These are phyloP conservation scores for Trichocladium uniseriatum DNA, from an alignment of 495 filamentous ascomycete species.

Conservation along the genomic window DNA sequence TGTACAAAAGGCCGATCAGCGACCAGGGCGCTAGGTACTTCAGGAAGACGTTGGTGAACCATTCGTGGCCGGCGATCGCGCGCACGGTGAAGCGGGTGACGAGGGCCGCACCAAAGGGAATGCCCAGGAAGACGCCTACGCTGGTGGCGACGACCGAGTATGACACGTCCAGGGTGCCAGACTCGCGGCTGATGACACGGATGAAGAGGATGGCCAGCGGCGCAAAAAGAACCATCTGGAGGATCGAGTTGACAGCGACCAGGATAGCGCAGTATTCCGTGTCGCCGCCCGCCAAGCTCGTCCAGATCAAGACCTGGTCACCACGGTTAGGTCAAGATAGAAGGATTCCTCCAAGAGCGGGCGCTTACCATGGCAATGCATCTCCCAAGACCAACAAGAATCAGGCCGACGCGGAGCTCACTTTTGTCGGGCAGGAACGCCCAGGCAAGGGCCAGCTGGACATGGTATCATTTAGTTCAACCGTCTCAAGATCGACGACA, in stretches of 20 bases:
- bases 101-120: conserved; percentile 72
- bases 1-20: conserved; percentile 75
- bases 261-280: conserved; percentile 82
- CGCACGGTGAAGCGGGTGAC: conserved; percentile 60
- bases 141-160: conserved; percentile 69
- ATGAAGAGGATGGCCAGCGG: conserved; percentile 75
- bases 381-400: conserved; percentile 67
- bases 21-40: conserved; percentile 62
- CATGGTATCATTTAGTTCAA: no score
- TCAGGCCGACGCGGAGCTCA: conserved; percentile 60
- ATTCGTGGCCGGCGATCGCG: conserved; percentile 40
- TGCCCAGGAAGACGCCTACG: conserved; percentile 78
- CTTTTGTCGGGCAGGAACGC: conserved; percentile 68
- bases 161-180: conserved; percentile 33
- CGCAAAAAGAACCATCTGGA: conserved; percentile 82
- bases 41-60: conserved; percentile 63
- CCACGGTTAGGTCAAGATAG: no score
- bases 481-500: no score
- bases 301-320: neutral
- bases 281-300: conserved; percentile 55
- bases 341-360: no score
- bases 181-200: conserved; percentile 48
- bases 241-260: conserved; percentile 76
- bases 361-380: conserved; percentile 91
- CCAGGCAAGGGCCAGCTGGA: conserved; percentile 63